phyloP scores from a whole-genome alignment of 805 yeast species.

The Saccharomyces jurei region DNA sequence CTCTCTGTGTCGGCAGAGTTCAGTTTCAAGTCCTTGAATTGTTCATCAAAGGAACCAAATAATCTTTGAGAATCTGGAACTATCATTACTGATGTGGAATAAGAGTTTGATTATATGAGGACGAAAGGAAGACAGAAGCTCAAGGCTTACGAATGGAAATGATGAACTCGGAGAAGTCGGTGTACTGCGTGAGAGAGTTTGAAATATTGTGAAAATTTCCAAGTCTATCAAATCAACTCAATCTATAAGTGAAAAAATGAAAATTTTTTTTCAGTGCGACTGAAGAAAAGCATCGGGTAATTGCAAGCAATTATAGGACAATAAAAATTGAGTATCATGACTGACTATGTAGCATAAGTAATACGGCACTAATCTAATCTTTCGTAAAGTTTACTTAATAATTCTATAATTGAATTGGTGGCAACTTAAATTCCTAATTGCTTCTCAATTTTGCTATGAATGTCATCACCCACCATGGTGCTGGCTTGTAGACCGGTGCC shows the following conservation, averaged over 20 bases:
- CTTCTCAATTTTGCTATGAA: slow-evolving; percentile 70
- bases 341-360: not conserved
- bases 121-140: not conserved
- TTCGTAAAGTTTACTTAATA: not conserved
- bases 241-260: not conserved
- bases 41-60: not conserved
- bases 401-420: not conserved
- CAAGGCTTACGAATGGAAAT: not conserved
- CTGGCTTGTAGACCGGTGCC: slow-evolving; percentile 33
- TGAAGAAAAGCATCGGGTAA: not conserved
- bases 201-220: not conserved
- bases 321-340: not conserved
- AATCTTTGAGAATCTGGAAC: not conserved
- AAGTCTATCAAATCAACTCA: not conserved
- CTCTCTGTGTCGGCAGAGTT: not conserved
- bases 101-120: not conserved
- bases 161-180: not conserved
- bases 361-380: not conserved
- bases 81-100: not conserved
- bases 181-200: not conserved
- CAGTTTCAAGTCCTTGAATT: not conserved
- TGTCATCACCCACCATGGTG: slow-evolving; percentile 39
- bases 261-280: not conserved
- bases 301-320: not conserved
- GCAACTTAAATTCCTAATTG: slow-evolving; percentile 42